These are phyloP conservation scores for Mortierella sp. DNA, from an alignment of 371 early-diverging fungal genomes.

Conservation along the genomic window DNA sequence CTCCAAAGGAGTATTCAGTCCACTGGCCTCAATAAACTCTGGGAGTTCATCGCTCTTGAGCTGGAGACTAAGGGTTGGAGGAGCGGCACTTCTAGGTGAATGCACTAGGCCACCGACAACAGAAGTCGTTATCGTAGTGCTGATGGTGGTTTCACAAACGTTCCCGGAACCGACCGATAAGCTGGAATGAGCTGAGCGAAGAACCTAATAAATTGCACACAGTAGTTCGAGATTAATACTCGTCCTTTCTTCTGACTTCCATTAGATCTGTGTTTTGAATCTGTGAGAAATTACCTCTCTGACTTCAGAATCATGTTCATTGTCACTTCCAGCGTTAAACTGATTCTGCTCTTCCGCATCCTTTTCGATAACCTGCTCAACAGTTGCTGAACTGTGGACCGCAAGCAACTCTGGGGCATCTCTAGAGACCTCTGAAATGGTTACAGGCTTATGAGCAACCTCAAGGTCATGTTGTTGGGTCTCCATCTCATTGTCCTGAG, in stretches of 20 bases:
- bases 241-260: background rate
- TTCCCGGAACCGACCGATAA: background rate
- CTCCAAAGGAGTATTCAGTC: conserved; percentile 1
- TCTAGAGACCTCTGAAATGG: background rate
- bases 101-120: background rate
- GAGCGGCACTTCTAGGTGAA: background rate
- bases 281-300: conserved; percentile 21
- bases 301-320: conserved; percentile 47
- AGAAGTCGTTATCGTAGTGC: background rate
- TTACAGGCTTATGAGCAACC: background rate
- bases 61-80: background rate
- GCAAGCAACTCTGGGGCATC: background rate
- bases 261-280: background rate
- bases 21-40: conserved; percentile 8
- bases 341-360: background rate
- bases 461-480: background rate
- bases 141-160: background rate
- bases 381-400: background rate
- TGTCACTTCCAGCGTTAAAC: conserved; percentile 17
- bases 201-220: conserved; percentile 3
- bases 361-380: no score
- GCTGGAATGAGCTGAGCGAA: conserved; percentile 12
- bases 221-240: background rate
- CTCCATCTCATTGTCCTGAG: background rate
- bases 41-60: conserved; percentile 1